Evolutionary conservation across 768 basidiomycete species (phyloP).

Genomic region (Leccinum aurantiacum): DNA sequence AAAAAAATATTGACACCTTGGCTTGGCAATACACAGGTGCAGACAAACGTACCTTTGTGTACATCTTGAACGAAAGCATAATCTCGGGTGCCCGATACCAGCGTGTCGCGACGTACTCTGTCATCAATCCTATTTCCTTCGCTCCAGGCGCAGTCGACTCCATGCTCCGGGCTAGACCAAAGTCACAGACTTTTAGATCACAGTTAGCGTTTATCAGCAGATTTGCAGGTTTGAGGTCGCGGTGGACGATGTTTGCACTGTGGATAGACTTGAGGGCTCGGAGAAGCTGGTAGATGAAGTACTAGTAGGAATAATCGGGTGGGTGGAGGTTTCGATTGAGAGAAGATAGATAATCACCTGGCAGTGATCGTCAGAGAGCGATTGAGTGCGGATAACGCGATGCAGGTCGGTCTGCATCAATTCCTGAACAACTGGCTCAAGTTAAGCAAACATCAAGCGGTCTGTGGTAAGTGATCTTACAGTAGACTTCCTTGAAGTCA

Average conservation of each 20-base stretch:
- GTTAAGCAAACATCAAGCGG: conserved; percentile 6
- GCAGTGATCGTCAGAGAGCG: conserved; percentile 88
- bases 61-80: conserved; percentile 93
- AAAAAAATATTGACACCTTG: conserved; percentile 6
- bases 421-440: conserved; percentile 68
- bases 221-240: conserved; percentile 85
- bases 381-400: conserved; percentile 87
- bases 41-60: conserved; percentile 54
- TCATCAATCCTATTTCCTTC: conserved; percentile 70
- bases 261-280: conserved; percentile 89
- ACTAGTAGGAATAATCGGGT: conserved; percentile 40
- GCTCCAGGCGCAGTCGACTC: conserved; percentile 51
- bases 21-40: conserved; percentile 8
- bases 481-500: conserved; percentile 86
- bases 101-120: conserved; percentile 86
- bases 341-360: conserved; percentile 45
- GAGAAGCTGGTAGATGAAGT: conserved; percentile 82
- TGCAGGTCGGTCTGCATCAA: conserved; percentile 91
- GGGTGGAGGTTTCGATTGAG: not conserved
- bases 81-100: conserved; percentile 96
- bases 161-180: conserved; percentile 74
- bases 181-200: conserved; percentile 88
- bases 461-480: conserved; percentile 37
- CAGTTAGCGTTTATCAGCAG: conserved; percentile 87
- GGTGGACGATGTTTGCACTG: conserved; percentile 77